Percentiles rank a stretch among this genome's conserved stretches.
Conservation (phyloP, 192 early-diverging fungal species). For the Coemansia sp. region DNA sequence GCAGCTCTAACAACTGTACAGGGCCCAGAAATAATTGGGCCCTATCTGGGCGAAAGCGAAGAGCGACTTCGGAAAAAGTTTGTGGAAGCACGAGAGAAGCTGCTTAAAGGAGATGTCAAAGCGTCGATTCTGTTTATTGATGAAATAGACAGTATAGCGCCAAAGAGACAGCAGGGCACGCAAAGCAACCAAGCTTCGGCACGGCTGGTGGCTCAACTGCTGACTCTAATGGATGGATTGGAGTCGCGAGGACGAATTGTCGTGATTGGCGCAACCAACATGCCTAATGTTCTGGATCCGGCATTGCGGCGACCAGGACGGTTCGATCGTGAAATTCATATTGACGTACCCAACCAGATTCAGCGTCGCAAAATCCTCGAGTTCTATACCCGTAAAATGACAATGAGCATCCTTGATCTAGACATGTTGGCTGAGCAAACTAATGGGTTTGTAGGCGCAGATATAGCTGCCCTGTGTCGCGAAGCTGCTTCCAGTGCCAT, state of each 20-base stretch:
- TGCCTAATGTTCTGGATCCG: constrained; percentile 94
- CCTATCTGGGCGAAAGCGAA: constrained; percentile 87
- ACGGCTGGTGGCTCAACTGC: constrained; percentile 90
- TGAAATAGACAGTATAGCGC: constrained; percentile 72
- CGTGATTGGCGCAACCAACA: constrained; percentile 97
- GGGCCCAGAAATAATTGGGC: constrained; percentile 80
- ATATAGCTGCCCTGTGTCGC: constrained; percentile 78
- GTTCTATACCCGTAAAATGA: constrained; percentile 58
- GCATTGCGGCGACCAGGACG: constrained; percentile 92
- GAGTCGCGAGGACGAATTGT: constrained; percentile 95
- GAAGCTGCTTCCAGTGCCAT: constrained; percentile 65
- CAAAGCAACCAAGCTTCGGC: constrained; percentile 67
- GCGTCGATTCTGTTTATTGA: constrained; percentile 94
- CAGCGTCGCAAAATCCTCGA: constrained; percentile 65
- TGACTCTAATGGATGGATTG: constrained; percentile 99
- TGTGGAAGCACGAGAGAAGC: constrained; percentile 58
- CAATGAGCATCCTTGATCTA: constrained; percentile 57
- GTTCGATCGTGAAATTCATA: constrained; percentile 96
- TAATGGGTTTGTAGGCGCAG: constrained; percentile 93
- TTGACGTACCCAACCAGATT: constrained; percentile 72
- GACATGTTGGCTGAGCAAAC: constrained; percentile 60
- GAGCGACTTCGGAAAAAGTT: constrained; percentile 70
- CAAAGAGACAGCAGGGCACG: constrained; percentile 18
- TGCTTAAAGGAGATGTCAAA: constrained; percentile 5
- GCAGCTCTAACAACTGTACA: constrained; percentile 73